Base-by-base conservation (phyloP, 164 flowering plant species). In the Aristolochia californica region DNA sequence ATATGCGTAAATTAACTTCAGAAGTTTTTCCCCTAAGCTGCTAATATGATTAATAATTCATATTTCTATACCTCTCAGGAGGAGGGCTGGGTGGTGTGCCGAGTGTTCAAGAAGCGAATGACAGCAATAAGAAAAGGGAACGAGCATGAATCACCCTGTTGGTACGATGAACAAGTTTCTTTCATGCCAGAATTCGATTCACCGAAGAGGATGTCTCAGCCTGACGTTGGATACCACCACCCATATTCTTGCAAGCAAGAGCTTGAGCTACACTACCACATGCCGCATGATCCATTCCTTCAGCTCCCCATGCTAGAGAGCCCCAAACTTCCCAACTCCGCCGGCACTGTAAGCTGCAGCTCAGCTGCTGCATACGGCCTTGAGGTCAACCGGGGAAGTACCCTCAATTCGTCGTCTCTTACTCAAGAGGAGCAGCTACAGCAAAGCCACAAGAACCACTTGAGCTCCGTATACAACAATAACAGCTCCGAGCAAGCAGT, bases 1-100 rank as follows among this genome's bases (percentile, higher is more conserved):
- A n/a, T n/a, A n/a, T n/a, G n/a, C n/a, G n/a, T n/a, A n/a, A n/a
- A n/a, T n/a, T n/a, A n/a, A n/a, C n/a, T n/a, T n/a, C n/a, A n/a
- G n/a, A n/a, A n/a, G n/a, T n/a, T n/a, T n/a, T n/a, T n/a, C n/a
- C n/a, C n/a, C n/a, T n/a, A n/a, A n/a, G 50, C 50, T 47, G 10
- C 12, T n/a, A 47, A 16, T n/a, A n/a, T n/a, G n/a, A n/a, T n/a
- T n/a, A n/a, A n/a, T n/a, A n/a, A n/a, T 17, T 11, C 22, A 47
- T 20, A 5, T 20, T 17, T 47, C 17, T 45, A 24, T 15, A 44
- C 45, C 0, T 44, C 38, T 26, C 71, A 80, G 84, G 97, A 90
- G 72, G 97, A 91, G 73, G 97, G 97, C 58, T 91, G 97, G 97
- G 97, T 76, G 18, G 91, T 91, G 8, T 91, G 97, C 55, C 79